phyloP scores from a whole-genome alignment of 108 stramenopile species.

The Cyclotella cryptica region DNA sequence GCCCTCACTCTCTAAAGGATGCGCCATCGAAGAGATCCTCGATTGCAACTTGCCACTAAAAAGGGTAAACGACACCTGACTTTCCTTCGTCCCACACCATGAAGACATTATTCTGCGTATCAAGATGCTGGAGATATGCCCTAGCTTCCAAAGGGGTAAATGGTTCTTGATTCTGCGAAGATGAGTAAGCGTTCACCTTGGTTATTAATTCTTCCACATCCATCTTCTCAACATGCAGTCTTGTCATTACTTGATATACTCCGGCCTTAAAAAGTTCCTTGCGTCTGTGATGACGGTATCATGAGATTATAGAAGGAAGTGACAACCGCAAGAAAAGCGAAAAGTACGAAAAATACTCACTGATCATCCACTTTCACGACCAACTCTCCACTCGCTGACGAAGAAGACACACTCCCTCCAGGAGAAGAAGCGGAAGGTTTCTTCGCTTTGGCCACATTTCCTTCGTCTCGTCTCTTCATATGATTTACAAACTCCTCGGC shows the following conservation, averaged over 20 bases:
- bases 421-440: background rate
- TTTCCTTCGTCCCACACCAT: background rate
- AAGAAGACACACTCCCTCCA: background rate
- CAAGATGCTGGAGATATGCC: background rate
- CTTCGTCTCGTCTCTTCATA: background rate
- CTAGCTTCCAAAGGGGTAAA: background rate
- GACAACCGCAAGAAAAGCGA: background rate
- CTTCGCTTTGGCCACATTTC: background rate
- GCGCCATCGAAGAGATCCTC: too few species aligned
- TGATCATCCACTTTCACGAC: background rate
- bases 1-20: too few species aligned
- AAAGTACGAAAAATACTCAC: constrained; percentile 2
- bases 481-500: constrained; percentile 1
- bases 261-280: background rate
- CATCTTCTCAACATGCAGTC: background rate
- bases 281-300: background rate
- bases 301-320: too few species aligned
- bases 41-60: too few species aligned
- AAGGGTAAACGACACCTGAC: background rate
- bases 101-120: background rate
- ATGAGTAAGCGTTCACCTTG: background rate
- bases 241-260: background rate
- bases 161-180: background rate
- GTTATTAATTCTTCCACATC: constrained; percentile 2
- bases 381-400: background rate